Conservation (phyloP, 75 land plant species). For the Cunninghamia lanceolata region DNA sequence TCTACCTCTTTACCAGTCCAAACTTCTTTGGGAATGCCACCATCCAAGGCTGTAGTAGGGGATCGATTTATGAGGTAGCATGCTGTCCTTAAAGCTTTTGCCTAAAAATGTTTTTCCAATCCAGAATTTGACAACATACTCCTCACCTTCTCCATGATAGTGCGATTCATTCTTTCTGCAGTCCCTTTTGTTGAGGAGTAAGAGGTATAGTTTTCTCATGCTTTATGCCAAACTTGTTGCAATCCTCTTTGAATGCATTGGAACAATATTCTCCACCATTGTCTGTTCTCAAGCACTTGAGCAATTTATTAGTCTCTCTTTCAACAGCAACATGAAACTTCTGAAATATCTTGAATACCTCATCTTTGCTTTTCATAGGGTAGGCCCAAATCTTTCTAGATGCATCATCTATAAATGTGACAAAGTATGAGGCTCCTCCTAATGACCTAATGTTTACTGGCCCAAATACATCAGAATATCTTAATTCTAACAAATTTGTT, state of each 20-base stretch:
- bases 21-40: not conserved
- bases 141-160: not conserved
- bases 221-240: not conserved
- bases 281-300: slow-evolving; percentile 21
- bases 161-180: not conserved
- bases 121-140: not conserved
- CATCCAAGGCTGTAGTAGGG: not conserved
- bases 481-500: not conserved
- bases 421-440: slow-evolving; percentile 15
- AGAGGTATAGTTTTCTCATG: not conserved
- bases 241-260: not conserved
- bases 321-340: slow-evolving; percentile 17
- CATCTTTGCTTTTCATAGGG: slow-evolving; percentile 15
- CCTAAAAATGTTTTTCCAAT: not conserved
- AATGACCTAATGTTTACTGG: not conserved
- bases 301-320: slow-evolving; percentile 7
- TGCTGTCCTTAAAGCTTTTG: not conserved
- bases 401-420: slow-evolving; percentile 21
- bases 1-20: not conserved
- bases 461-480: not conserved
- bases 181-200: not conserved
- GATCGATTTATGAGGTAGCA: not conserved
- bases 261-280: slow-evolving; percentile 1
- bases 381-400: slow-evolving; percentile 6
- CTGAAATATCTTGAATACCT: slow-evolving; percentile 18